A percentile compares a stretch with the other conserved stretches of the same genome.
Conservation (phyloP, 495 filamentous ascomycete genomes). For the Tuber umbilicatum region DNA sequence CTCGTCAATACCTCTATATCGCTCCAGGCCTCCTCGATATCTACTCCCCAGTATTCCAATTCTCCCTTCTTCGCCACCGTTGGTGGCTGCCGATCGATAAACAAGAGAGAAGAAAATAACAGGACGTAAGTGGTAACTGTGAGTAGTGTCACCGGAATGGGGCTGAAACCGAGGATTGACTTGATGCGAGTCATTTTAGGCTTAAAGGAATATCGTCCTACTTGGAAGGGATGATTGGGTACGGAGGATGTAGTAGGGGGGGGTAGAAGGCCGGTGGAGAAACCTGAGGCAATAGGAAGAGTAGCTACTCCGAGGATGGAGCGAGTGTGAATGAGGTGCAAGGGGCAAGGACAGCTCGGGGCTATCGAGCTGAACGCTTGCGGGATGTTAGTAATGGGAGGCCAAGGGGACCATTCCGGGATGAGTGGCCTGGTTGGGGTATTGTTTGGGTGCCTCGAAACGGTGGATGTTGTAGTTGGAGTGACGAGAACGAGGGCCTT, state of each 20-base stretch:
- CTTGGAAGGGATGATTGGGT: not conserved
- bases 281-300: not conserved
- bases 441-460: not conserved
- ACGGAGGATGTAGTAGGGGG: not conserved
- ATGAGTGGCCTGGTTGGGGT: not conserved
- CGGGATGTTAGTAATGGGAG: conserved; percentile 5
- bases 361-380: not conserved
- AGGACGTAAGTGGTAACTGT: conserved; percentile 63
- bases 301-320: not conserved
- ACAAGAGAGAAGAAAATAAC: conserved; percentile 52
- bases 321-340: conserved; percentile 1
- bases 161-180: conserved; percentile 52
- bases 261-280: not conserved
- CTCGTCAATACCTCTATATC: conserved; percentile 71
- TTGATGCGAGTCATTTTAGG: conserved; percentile 26
- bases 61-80: conserved; percentile 52
- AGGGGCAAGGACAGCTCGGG: conserved; percentile 4
- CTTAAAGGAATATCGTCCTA: not conserved
- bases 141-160: conserved; percentile 66
- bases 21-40: conserved; percentile 76
- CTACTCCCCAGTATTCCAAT: conserved; percentile 54
- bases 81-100: conserved; percentile 32
- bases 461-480: not conserved
- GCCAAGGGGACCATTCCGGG: conserved; percentile 11
- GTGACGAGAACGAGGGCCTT: not conserved